Conservation (phyloP, 805 yeast species). For the Cyberlindnera petersonii region DNA sequence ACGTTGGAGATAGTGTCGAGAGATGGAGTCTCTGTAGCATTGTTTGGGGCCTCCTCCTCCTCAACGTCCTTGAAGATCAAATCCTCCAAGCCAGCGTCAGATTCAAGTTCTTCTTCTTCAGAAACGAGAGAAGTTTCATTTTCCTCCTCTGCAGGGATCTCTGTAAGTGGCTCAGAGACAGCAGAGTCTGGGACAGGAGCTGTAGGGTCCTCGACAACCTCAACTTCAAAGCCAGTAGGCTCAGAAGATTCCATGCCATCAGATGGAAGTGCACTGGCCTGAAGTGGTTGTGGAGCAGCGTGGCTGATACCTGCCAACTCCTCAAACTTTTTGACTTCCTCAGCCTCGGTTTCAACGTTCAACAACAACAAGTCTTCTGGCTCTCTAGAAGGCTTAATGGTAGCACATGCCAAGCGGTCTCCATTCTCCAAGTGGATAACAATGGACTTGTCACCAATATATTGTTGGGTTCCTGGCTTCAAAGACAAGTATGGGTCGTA, state of each 20-base stretch:
- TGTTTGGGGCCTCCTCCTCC: not conserved
- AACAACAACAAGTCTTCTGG: slow-evolving; percentile 29
- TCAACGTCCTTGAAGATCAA: slow-evolving; percentile 16
- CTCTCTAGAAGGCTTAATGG: slow-evolving; percentile 35
- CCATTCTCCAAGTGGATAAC: slow-evolving; percentile 50
- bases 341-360: slow-evolving; percentile 25
- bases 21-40: not conserved
- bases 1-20: slow-evolving; percentile 2
- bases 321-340: slow-evolving; percentile 25
- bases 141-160: too few species aligned
- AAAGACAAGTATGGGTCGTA: slow-evolving; percentile 64
- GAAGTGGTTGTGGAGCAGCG: not conserved
- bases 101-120: slow-evolving; percentile 8
- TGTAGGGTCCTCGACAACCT: too few species aligned
- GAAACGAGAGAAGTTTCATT: too few species aligned
- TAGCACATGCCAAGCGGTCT: slow-evolving; percentile 61
- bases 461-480: slow-evolving; percentile 51
- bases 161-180: too few species aligned
- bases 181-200: too few species aligned
- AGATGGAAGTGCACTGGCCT: slow-evolving; percentile 4
- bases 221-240: not conserved
- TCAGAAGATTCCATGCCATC: slow-evolving; percentile 3
- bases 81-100: slow-evolving; percentile 14
- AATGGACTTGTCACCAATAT: slow-evolving; percentile 54
- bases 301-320: slow-evolving; percentile 24